phyloP scores from a whole-genome alignment of 441 rosid genomes.

The Mallotus repandus region DNA sequence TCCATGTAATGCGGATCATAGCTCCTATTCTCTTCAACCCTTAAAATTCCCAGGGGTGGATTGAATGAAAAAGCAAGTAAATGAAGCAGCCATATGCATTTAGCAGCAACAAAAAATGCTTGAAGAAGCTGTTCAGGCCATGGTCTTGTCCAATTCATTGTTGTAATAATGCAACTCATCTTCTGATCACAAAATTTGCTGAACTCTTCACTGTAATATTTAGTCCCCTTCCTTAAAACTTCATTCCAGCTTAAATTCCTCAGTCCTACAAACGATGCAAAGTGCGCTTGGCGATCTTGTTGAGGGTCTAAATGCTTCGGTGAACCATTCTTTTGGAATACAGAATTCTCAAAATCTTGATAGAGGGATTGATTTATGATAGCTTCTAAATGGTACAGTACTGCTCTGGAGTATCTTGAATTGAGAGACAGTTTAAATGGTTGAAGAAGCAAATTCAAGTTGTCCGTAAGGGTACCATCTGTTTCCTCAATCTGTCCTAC shows the following conservation, averaged over 20 bases:
- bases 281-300: slow-evolving; percentile 70
- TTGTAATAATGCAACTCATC: slow-evolving; percentile 80
- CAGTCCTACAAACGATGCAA: slow-evolving; percentile 66
- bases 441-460: slow-evolving; percentile 59
- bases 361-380: slow-evolving; percentile 75
- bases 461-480: slow-evolving; percentile 56
- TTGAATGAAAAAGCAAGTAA: slow-evolving; percentile 89
- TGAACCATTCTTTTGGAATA: slow-evolving; percentile 76
- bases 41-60: slow-evolving; percentile 63
- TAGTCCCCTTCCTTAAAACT: slow-evolving; percentile 86
- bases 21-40: slow-evolving; percentile 72
- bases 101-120: slow-evolving; percentile 83
- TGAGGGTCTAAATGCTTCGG: slow-evolving; percentile 68
- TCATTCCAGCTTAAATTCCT: slow-evolving; percentile 96
- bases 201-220: slow-evolving; percentile 85
- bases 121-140: slow-evolving; percentile 93
- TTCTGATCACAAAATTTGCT: slow-evolving; percentile 96
- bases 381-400: slow-evolving; percentile 74
- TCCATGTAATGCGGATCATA: slow-evolving; percentile 86
- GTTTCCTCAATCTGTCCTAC: slow-evolving; percentile 66
- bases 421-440: slow-evolving; percentile 61
- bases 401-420: slow-evolving; percentile 62
- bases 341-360: slow-evolving; percentile 85
- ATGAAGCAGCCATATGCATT: slow-evolving; percentile 93
- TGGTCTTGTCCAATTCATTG: slow-evolving; percentile 73